Conservation (phyloP, 2,329 filamentous ascomycete genomes). For the Pseudogymnoascus sp. region DNA sequence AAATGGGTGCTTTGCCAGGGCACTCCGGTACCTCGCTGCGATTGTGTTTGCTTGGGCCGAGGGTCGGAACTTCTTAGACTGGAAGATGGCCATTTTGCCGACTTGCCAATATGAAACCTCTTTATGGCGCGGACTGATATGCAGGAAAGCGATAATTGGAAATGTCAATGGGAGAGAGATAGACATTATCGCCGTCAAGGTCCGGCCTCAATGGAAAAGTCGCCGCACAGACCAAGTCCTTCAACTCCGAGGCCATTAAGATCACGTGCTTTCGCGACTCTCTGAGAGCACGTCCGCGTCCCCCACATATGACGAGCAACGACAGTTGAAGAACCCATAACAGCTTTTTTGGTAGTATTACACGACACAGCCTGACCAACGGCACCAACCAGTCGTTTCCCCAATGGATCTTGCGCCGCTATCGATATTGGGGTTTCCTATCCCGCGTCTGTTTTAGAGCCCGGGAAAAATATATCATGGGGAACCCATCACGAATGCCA, state of each 20-base stretch:
- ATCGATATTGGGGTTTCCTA: not conserved
- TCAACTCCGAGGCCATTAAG: not conserved
- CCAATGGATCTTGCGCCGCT: not conserved
- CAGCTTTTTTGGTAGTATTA: not conserved
- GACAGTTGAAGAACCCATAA: not conserved
- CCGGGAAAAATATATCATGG: not conserved
- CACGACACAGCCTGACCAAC: not conserved
- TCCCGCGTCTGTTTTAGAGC: not conserved
- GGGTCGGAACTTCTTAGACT: slow-evolving; percentile 62
- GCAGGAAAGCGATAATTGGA: not conserved
- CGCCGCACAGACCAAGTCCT: not conserved
- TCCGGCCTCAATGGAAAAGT: not conserved
- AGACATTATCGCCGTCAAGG: not conserved
- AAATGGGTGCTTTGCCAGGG: slow-evolving; percentile 76
- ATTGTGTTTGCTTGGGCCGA: slow-evolving; percentile 60
- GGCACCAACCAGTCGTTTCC: not conserved
- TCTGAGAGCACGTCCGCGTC: not conserved
- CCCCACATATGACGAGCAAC: not conserved
- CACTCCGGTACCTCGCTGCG: slow-evolving; percentile 67
- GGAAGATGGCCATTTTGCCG: slow-evolving; percentile 53
- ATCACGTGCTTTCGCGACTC: slow-evolving; percentile 8
- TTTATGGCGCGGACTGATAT: not conserved
- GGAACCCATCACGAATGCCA: not conserved
- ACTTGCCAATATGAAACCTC: not conserved
- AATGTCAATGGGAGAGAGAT: not conserved